Conservation (phyloP, 257 asterid genomes). For the Hygrophila difformis region DNA sequence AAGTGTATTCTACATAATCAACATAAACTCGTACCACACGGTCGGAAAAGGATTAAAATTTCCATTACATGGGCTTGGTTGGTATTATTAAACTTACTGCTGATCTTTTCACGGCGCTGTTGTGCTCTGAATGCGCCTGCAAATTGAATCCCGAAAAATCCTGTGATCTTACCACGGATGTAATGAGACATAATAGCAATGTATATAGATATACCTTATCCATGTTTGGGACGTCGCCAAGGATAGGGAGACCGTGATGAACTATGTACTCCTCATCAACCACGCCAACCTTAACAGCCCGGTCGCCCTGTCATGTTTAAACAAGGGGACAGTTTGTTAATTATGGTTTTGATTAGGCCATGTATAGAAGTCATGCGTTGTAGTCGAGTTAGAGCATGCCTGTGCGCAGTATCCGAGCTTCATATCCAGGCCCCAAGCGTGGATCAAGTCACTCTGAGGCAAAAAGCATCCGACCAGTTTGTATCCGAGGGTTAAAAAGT, state of each 20-base stretch:
- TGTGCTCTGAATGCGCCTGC: no score
- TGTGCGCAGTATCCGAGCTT: conserved; percentile 93
- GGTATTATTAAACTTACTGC: no score
- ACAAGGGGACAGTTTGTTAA: conserved; percentile 2
- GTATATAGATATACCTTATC: conserved; percentile 48
- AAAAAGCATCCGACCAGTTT: no score
- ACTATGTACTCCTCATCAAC: conserved; percentile 75
- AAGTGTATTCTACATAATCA: no score
- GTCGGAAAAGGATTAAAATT: no score
- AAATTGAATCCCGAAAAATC: no score
- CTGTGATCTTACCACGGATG: no score
- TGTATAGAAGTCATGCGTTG: not conserved
- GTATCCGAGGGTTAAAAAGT: not conserved
- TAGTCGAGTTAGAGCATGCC: conserved; percentile 38
- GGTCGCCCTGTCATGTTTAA: conserved; percentile 84
- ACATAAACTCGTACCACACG: no score
- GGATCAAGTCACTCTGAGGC: conserved; percentile 95
- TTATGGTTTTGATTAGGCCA: not conserved
- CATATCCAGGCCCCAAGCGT: conserved; percentile 92
- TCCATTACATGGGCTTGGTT: no score
- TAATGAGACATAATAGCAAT: no score
- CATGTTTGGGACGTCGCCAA: conserved; percentile 47
- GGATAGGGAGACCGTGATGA: conserved; percentile 85
- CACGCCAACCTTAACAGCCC: conserved; percentile 70
- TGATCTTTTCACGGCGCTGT: no score